Evolutionary conservation across 129 eudicot genomes (phyloP).

Genomic region (Ambrosia artemisiifolia): DNA sequence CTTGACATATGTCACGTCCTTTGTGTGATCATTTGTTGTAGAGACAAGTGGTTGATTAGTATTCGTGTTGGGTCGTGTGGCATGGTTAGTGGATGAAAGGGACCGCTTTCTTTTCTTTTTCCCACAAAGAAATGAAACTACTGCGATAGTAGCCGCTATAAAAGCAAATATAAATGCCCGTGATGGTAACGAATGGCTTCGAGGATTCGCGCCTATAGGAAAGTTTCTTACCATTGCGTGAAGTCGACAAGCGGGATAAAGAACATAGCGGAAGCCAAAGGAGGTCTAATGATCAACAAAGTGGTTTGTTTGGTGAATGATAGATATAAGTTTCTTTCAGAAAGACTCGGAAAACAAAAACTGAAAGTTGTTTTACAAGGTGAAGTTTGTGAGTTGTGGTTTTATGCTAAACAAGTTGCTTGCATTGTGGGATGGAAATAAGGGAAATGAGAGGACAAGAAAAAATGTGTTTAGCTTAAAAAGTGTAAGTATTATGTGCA

Average conservation of each 20-base stretch:
- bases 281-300: slow-evolving; percentile 11
- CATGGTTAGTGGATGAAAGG: slow-evolving; percentile 1
- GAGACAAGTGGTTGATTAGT: not conserved
- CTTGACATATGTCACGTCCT: not conserved
- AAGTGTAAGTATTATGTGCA: not conserved
- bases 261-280: slow-evolving; percentile 19
- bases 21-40: not conserved
- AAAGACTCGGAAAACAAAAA: slow-evolving; percentile 30
- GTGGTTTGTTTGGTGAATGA: slow-evolving; percentile 23
- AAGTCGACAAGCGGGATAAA: slow-evolving; percentile 15
- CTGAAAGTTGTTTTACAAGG: slow-evolving; percentile 14
- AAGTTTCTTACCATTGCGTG: slow-evolving; percentile 58
- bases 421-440: slow-evolving; percentile 36
- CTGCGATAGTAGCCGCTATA: slow-evolving; percentile 40
- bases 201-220: slow-evolving; percentile 31
- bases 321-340: not conserved
- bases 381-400: slow-evolving; percentile 17
- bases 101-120: slow-evolving; percentile 27
- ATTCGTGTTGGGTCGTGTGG: not conserved
- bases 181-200: slow-evolving; percentile 34
- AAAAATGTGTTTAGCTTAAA: slow-evolving; percentile 4
- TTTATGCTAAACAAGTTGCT: slow-evolving; percentile 42
- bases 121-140: slow-evolving; percentile 61
- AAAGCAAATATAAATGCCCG: slow-evolving; percentile 37
- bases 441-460: slow-evolving; percentile 11